Evolutionary conservation across 2,329 filamentous ascomycete genomes (phyloP).

Genomic region (Microcyclospora pomicola): DNA sequence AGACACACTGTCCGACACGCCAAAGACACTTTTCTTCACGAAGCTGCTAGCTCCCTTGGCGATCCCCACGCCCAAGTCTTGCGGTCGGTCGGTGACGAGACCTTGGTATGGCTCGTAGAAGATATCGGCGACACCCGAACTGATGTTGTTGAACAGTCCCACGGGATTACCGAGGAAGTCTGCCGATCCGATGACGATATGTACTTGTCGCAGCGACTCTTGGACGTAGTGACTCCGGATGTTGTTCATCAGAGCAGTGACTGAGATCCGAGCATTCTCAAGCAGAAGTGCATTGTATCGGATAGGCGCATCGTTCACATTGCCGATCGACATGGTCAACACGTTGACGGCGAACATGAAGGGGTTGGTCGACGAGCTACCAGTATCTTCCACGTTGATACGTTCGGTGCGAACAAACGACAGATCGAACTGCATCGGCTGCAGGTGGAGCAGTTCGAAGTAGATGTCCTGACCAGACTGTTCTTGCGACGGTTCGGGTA

Average conservation of each 20-base stretch:
- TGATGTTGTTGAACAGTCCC: slow-evolving; percentile 94
- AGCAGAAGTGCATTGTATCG: slow-evolving; percentile 86
- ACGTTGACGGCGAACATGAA: slow-evolving; percentile 99
- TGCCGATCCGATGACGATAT: slow-evolving; percentile 91
- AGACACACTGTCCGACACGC: slow-evolving; percentile 90
- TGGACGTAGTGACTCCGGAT: slow-evolving; percentile 93
- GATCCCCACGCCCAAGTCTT: slow-evolving; percentile 88
- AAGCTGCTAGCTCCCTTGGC: slow-evolving; percentile 95
- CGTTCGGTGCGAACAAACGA: slow-evolving; percentile 95
- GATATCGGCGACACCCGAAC: slow-evolving; percentile 90
- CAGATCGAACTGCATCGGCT: slow-evolving; percentile 94
- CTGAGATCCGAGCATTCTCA: slow-evolving; percentile 87
- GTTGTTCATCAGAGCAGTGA: slow-evolving; percentile 68
- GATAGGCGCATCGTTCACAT: slow-evolving; percentile 94
- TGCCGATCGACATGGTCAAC: slow-evolving; percentile 97
- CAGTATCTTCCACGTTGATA: slow-evolving; percentile 90
- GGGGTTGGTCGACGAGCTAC: slow-evolving; percentile 69
- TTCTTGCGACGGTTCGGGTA: slow-evolving; percentile 78
- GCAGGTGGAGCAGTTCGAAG: slow-evolving; percentile 91
- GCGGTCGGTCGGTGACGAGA: slow-evolving; percentile 85
- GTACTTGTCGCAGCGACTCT: slow-evolving; percentile 87
- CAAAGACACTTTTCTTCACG: slow-evolving; percentile 97
- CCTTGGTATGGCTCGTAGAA: slow-evolving; percentile 99
- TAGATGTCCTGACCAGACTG: slow-evolving; percentile 88
- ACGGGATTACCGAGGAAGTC: slow-evolving; percentile 97